Percentiles rank a stretch among this genome's conserved stretches.
phyloP scores from a whole-genome alignment of 116 monocot species.

The Posidonia oceanica region DNA sequence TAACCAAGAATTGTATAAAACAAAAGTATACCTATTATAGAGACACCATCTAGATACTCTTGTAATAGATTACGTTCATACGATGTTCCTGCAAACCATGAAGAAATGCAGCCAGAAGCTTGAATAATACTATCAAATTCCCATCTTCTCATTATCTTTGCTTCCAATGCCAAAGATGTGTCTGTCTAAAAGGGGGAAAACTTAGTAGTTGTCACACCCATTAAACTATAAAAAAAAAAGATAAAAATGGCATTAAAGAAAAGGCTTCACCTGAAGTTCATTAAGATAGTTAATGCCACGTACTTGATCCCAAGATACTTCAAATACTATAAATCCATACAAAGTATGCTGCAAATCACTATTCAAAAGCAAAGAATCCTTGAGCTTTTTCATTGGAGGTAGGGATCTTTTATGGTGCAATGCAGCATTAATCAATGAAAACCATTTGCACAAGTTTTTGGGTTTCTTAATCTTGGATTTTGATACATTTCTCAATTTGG shows the following conservation, averaged over 20 bases:
- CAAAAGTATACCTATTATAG: conserved; percentile 29
- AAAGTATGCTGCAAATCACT: conserved; percentile 72
- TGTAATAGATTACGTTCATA: conserved; percentile 43
- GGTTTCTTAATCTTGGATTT: conserved; percentile 16
- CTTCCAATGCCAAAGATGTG: conserved; percentile 86
- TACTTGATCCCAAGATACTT: conserved; percentile 77
- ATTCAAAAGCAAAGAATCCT: conserved; percentile 53
- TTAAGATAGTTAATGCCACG: conserved; percentile 94
- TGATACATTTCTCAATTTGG: conserved; percentile 25
- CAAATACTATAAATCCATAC: conserved; percentile 91
- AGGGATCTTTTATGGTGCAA: conserved; percentile 39
- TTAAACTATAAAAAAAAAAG: conserved; percentile 1
- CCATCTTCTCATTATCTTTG: conserved; percentile 94
- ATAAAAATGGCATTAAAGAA: not conserved
- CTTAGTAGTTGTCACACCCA: conserved; percentile 1
- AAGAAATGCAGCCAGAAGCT: conserved; percentile 47
- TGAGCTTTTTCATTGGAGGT: conserved; percentile 73
- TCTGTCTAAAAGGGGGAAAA: conserved; percentile 52
- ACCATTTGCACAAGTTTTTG: conserved; percentile 47
- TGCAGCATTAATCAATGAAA: conserved; percentile 60
- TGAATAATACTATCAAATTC: conserved; percentile 94
- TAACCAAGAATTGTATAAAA: conserved; percentile 2
- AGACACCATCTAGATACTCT: conserved; percentile 44
- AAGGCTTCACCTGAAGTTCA: conserved; percentile 75
- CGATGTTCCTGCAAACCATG: conserved; percentile 57